Evolutionary conservation across 768 basidiomycete genomes (phyloP), one percentile per base, ranked within the genome.

Genomic region (Tricholoma furcatifolium): DNA sequence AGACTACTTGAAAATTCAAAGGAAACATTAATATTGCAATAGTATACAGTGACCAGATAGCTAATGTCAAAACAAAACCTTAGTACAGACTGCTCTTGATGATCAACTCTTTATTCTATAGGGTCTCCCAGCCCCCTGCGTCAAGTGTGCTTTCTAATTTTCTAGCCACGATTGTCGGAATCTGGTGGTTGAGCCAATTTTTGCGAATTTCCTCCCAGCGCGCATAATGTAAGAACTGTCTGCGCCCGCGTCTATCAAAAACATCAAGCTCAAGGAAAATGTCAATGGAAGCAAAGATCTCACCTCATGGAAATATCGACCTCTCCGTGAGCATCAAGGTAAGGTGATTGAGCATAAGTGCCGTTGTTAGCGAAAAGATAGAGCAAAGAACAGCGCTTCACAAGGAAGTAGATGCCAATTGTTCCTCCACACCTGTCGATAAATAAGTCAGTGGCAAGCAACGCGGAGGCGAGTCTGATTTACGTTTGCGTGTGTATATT

Each of bases 401-500:
- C 85, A 39, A 93, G 80, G 70, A 95, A 95, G 68, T 87, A 99
- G 43, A 97, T 69, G 2, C 94, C 97, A 42, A 93, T 78, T 2
- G 85, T 84, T 4, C 93, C 95, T 6, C 91, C 92, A 62, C 96
- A 98, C 51, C 96, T 98, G 58, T 11, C 45, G 50, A 40, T 38
- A 15, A 49, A 56, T 23, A 47, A 35, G 18, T 6, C 18, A 38
- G 18, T 23, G 30, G 17, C 32, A 2, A 46, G 45, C 15, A 15
- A 4, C 21, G 41, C n/a, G 58, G 18, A 31, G 30, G 3, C 23
- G 8, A 24, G 15, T n/a, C 11, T 10, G 6, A 85, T 93, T 65
- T 64, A 97, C 96, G 91, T 88, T 79, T 93, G 79, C 46, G 88
- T 91, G 65, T 98, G 97, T 77, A 90, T 82, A 66, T 98, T 99